These are phyloP conservation scores for Spiraea crenata DNA, from an alignment of 331 rosid species.

Conservation along the genomic window DNA sequence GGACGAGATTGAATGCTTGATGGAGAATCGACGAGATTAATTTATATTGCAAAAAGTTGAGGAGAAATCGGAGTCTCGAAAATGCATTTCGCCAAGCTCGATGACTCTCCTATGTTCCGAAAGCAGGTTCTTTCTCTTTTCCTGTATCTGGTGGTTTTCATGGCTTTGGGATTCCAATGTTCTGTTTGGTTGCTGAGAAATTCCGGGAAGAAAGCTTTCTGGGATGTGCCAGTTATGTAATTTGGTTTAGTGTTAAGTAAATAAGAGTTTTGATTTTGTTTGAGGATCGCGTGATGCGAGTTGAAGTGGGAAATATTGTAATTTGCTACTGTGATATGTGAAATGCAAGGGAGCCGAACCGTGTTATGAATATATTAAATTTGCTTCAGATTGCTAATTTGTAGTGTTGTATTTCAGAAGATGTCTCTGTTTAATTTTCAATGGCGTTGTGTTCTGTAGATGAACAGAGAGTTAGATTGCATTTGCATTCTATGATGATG, in stretches of 20 bases:
- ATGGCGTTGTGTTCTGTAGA: neutral
- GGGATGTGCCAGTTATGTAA: neutral
- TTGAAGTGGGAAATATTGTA: neutral
- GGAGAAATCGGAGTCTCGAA: conserved; percentile 29
- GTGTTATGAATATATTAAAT: neutral
- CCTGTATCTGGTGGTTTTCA: neutral
- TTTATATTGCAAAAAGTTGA: conserved; percentile 2
- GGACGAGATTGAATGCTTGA: conserved; percentile 33
- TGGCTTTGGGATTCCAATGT: neutral
- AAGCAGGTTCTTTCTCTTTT: conserved; percentile 69
- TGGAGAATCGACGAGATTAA: conserved; percentile 35
- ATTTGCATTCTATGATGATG: neutral
- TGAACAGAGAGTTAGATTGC: neutral
- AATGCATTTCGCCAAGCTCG: conserved; percentile 98
- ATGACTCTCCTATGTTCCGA: conserved; percentile 99
- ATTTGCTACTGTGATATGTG: neutral
- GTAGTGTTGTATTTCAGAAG: neutral
- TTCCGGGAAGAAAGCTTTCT: neutral
- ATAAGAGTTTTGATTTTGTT: neutral
- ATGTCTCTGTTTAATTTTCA: neutral
- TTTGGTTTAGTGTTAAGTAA: neutral
- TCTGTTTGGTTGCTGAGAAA: conserved; percentile 4
- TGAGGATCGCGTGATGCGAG: neutral
- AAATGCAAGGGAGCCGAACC: neutral
- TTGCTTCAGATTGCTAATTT: neutral